These are phyloP conservation scores for Pistacia integerrima DNA, from an alignment of 345 rosid species.

Conservation along the genomic window DNA sequence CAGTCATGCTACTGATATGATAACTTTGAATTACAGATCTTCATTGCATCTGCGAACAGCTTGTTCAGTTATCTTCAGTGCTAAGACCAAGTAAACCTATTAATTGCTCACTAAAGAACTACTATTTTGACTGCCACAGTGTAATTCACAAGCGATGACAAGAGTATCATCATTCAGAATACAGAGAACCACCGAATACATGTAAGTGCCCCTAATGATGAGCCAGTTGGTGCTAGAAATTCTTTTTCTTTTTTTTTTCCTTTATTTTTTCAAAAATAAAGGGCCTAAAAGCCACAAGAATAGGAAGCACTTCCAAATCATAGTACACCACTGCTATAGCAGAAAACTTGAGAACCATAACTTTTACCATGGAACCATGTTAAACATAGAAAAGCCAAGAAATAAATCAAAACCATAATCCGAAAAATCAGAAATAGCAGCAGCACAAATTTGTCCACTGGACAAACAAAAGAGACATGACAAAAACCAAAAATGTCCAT, in stretches of 20 bases:
- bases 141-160: not conserved
- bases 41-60: not conserved
- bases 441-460: not conserved
- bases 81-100: not conserved
- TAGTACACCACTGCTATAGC: not conserved
- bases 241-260: not conserved
- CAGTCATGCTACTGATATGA: too few species aligned
- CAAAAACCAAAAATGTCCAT: not conserved
- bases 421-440: not conserved
- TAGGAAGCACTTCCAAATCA: too few species aligned
- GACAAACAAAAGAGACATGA: not conserved
- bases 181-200: not conserved
- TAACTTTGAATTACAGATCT: not conserved
- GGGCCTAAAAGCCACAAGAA: not conserved
- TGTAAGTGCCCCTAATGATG: not conserved
- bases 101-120: not conserved
- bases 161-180: not conserved
- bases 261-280: not conserved
- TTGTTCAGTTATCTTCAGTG: not conserved
- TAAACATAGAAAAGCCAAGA: not conserved
- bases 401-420: not conserved
- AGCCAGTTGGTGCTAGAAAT: not conserved
- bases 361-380: not conserved
- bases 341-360: not conserved
- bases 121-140: not conserved